phyloP scores from a whole-genome alignment of 2,329 filamentous ascomycete genomes.

The Phyllosticta capitalensis region DNA sequence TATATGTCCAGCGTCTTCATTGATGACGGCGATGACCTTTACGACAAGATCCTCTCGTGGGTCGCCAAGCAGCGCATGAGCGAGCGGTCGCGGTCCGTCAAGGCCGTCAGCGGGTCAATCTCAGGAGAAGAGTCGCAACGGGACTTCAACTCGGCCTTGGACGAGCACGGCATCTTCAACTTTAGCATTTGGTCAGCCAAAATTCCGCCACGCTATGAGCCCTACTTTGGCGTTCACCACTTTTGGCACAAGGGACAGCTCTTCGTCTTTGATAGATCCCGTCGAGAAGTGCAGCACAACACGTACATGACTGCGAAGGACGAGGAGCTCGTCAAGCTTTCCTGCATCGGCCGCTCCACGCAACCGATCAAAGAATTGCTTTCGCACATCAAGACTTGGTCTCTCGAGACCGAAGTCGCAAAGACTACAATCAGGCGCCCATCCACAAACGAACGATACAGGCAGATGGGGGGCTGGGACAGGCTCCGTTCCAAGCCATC shows the following conservation, averaged over 20 bases:
- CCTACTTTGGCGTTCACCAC: constrained; percentile 36
- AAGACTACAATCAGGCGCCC: constrained; percentile 40
- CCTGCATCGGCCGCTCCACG: constrained; percentile 39
- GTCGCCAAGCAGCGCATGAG: constrained; percentile 32
- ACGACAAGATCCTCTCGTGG: constrained; percentile 35
- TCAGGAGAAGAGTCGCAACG: constrained; percentile 24
- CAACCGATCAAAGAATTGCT: constrained; percentile 41
- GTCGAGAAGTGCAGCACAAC: constrained; percentile 21
- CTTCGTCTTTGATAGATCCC: constrained; percentile 33
- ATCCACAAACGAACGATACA: constrained; percentile 29
- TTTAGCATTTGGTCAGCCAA: constrained; percentile 40
- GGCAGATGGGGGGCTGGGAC: constrained; percentile 31
- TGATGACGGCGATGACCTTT: constrained; percentile 36
- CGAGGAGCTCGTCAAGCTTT: constrained; percentile 35
- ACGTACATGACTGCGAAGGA: constrained; percentile 18
- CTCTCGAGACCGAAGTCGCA: constrained; percentile 31
- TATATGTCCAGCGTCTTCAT: constrained; percentile 36
- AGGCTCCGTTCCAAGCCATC: constrained; percentile 47
- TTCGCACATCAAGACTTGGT: constrained; percentile 35
- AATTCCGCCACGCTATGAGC: constrained; percentile 40
- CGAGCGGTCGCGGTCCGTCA: constrained; percentile 27
- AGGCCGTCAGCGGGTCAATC: constrained; percentile 31
- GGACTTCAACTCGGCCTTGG: constrained; percentile 27
- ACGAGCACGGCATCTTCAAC: constrained; percentile 37
- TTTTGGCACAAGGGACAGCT: constrained; percentile 34